Conservation (phyloP, 345 rosid genomes). For the Dipteronia sinensis region DNA sequence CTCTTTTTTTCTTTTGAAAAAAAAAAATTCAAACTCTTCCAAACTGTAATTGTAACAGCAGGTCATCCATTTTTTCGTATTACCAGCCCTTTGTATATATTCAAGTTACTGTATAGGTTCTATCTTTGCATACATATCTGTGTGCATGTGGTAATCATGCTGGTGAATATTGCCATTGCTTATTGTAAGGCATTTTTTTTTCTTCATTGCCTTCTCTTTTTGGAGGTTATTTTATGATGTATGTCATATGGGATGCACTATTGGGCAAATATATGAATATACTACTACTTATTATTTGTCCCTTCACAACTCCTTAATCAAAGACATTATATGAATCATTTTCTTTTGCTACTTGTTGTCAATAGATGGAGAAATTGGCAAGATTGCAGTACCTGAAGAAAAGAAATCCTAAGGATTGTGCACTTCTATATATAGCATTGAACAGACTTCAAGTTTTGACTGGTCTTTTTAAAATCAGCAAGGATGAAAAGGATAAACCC, state of each 20-base stretch:
- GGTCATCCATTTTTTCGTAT: constrained; percentile 2
- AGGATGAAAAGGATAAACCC: constrained; percentile 86
- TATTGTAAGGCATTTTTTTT: background rate
- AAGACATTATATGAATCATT: background rate
- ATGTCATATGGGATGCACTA: constrained; percentile 4
- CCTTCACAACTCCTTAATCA: background rate
- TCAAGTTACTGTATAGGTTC: background rate
- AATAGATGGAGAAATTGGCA: constrained; percentile 89
- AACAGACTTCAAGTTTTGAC: constrained; percentile 92
- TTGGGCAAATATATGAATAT: background rate
- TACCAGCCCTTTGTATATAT: background rate
- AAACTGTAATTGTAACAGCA: constrained; percentile 5
- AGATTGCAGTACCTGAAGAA: constrained; percentile 74
- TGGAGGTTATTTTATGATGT: background rate
- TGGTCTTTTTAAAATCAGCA: constrained; percentile 90
- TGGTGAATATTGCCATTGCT: constrained; percentile 1
- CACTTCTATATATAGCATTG: constrained; percentile 80
- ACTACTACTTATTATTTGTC: background rate
- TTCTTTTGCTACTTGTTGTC: background rate
- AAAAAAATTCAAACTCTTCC: background rate
- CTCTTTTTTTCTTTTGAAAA: background rate
- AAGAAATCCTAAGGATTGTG: constrained; percentile 89
- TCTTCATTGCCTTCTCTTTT: background rate
- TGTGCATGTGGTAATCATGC: background rate
- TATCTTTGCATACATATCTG: background rate